Evolutionary conservation across 371 early-diverging fungal genomes (phyloP), one percentile per base, ranked within the genome.

Genomic region (Blastocladiella emersonii): DNA sequence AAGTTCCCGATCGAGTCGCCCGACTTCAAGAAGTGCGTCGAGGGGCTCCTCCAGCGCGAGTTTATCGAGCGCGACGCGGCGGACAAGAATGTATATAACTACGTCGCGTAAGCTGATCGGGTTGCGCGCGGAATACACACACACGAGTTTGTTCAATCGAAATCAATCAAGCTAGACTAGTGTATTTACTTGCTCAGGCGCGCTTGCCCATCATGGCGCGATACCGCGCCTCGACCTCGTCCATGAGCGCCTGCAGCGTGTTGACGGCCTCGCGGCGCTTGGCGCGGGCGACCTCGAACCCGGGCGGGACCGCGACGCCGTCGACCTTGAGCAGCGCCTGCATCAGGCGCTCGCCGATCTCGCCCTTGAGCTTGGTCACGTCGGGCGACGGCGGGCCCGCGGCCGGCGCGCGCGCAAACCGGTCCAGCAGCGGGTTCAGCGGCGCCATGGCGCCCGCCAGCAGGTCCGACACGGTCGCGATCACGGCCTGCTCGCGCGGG

Each of bases 31-130:
- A 88, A 88, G 70, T 80, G 93, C 35, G 88, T 96, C 49, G 95
- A 95, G 66, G 79, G 85, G 5, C 70, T 96, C 61, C 90, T 95
- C 65, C 95, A 95, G 41, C 85, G 93, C 30, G 95, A 95, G 64
- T 96, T 90, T 70, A 63, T 96, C 59, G 83, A 82, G 63, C 81
- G 95, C 17, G 94, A 91, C 70, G 71, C 78, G 43, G 66, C 76
- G 0, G 75, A 85, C 63, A 64, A 68, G 34, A 71, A 73, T 25
- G 62, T 77, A 27, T 80, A 84, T 66, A 76, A 72, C 57, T 86
- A 86, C 59, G 57, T 85, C 36, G 81, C 81, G 34, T 84, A 76
- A 56, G 10, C 60, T 8, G 60, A 23, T 55, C n/a, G 12, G 19
- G 41, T 41, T 21, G 41, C 41, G 19, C 41, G n/a, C n/a, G n/a